phyloP scores from a whole-genome alignment of 2,329 filamentous ascomycete species.

The Calonectria multiphialidica region DNA sequence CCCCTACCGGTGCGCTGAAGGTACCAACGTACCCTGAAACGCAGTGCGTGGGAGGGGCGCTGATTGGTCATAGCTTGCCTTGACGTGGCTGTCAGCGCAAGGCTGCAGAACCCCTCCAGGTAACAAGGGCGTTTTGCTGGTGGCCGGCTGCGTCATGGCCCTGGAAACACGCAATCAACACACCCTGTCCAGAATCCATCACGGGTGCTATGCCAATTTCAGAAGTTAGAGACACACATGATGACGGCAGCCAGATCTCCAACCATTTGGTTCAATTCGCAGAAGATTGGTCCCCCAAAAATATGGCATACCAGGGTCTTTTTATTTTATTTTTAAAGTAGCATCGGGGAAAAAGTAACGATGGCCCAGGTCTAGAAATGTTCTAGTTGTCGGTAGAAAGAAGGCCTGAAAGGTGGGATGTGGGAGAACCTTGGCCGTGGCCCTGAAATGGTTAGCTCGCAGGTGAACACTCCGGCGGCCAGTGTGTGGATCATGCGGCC shows the following conservation, averaged over 20 bases:
- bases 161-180: constrained; percentile 16
- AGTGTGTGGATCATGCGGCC: constrained; percentile 13
- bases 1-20: constrained; percentile 31
- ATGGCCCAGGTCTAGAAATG: neutral
- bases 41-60: constrained; percentile 3
- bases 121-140: constrained; percentile 15
- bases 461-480: neutral
- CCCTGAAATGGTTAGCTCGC: constrained; percentile 8
- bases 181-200: neutral
- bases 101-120: constrained; percentile 42
- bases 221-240: constrained; percentile 3
- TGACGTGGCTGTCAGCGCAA: constrained; percentile 38
- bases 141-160: constrained; percentile 24
- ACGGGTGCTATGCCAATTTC: constrained; percentile 2
- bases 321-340: neutral
- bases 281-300: neutral
- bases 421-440: neutral
- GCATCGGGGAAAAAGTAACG: neutral
- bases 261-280: neutral
- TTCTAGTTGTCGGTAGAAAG: too few species aligned
- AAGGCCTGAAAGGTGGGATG: neutral
- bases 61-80: constrained; percentile 39
- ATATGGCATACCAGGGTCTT: neutral
- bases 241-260: neutral
- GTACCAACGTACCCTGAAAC: constrained; percentile 23